A percentile compares a stretch with the other conserved stretches of the same genome.
Evolutionary conservation across 768 basidiomycete genomes (phyloP).

Genomic region (Mycena indigotica): DNA sequence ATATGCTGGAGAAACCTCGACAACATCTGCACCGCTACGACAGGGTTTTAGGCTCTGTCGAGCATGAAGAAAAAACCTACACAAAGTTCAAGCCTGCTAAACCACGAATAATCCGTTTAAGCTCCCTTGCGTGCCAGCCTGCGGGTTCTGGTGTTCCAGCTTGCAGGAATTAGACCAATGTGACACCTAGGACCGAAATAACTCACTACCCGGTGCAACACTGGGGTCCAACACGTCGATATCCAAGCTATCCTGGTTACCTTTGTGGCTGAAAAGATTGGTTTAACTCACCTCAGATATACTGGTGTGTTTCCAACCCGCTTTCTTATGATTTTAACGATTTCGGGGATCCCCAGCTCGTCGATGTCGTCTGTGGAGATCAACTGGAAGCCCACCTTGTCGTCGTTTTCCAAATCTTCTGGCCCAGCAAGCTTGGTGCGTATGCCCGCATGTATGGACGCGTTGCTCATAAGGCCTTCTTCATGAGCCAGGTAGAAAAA

Average conservation of each 20-base stretch:
- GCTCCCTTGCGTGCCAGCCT: constrained; percentile 82
- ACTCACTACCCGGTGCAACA: constrained; percentile 76
- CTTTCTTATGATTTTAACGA: constrained; percentile 68
- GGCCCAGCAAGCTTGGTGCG: constrained; percentile 69
- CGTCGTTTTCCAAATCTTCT: constrained; percentile 68
- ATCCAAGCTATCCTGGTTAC: constrained; percentile 56
- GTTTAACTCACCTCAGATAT: constrained; percentile 69
- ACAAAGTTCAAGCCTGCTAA: constrained; percentile 79
- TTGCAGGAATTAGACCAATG: constrained; percentile 28
- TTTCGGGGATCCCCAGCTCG: constrained; percentile 69
- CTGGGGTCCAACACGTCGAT: constrained; percentile 86
- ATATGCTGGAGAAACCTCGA: constrained; percentile 76
- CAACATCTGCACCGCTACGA: constrained; percentile 66
- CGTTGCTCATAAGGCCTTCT: constrained; percentile 75
- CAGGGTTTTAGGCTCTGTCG: neutral
- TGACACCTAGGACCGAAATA: neutral
- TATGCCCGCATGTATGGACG: constrained; percentile 85
- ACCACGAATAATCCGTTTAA: constrained; percentile 80
- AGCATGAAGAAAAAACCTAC: constrained; percentile 41
- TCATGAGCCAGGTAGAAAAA: constrained; percentile 82
- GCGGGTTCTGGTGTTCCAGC: constrained; percentile 86
- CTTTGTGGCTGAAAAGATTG: too few relatives aligned
- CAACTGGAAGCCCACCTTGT: constrained; percentile 73
- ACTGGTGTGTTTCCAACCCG: constrained; percentile 76
- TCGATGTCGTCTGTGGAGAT: constrained; percentile 85